These are phyloP conservation scores for Rhizophagus sp. DNA, from an alignment of 192 early-diverging fungal genomes.

Conservation along the genomic window DNA sequence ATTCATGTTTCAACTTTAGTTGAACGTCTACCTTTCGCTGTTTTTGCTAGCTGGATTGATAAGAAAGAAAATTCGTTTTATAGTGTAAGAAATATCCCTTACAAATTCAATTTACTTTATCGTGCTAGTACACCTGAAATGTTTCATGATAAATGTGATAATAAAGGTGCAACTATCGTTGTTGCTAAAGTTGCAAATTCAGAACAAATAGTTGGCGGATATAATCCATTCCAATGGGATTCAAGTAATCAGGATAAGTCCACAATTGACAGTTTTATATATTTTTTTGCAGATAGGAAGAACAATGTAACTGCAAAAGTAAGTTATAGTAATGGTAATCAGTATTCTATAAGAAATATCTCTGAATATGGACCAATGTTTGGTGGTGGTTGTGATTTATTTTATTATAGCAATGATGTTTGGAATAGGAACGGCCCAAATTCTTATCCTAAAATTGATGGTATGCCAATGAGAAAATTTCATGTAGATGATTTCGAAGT, in stretches of 20 bases:
- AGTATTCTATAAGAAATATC: background rate
- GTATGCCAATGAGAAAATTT: background rate
- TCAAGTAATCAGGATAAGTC: too few relatives aligned
- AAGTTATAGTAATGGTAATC: background rate
- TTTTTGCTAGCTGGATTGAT: background rate
- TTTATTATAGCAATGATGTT: background rate
- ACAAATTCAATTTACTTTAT: background rate
- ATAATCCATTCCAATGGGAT: background rate
- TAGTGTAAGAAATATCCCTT: background rate
- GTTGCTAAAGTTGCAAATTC: background rate
- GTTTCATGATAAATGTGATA: background rate
- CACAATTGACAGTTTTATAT: too few relatives aligned
- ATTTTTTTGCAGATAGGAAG: too few relatives aligned
- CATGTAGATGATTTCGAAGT: background rate
- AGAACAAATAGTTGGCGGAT: slow-evolving; percentile 1
- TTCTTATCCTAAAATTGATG: background rate
- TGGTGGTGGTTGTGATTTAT: background rate
- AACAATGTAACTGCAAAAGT: too few relatives aligned
- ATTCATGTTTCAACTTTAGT: background rate
- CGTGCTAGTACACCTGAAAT: background rate
- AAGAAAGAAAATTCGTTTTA: background rate
- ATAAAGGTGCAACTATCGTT: background rate
- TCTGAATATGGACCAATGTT: background rate
- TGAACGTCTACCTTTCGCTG: background rate
- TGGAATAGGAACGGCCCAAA: background rate